Percentiles rank a stretch among this genome's conserved stretches.
Conservation (phyloP, 305 asterid genomes). For the Solanum hybrid region DNA sequence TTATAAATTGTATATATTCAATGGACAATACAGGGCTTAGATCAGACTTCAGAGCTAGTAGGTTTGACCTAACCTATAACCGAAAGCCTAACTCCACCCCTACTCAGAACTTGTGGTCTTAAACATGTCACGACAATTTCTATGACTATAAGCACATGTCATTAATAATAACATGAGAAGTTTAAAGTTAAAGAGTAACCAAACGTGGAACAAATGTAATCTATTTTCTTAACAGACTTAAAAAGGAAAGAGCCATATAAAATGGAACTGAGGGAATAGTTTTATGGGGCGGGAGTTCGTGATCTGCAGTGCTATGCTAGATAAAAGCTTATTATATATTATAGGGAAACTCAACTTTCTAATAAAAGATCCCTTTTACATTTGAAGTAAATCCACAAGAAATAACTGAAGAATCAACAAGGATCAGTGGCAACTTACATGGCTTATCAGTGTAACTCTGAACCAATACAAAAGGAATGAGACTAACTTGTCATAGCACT, state of each 20-base stretch:
- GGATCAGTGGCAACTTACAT: conserved; percentile 41
- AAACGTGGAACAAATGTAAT: background rate
- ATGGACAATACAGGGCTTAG: background rate
- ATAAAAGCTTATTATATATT: background rate
- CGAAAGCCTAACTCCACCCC: background rate
- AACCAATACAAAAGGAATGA: conserved; percentile 91
- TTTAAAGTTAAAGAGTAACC: background rate
- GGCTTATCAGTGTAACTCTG: conserved; percentile 60
- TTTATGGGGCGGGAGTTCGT: background rate
- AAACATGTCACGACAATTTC: background rate
- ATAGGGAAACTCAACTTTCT: background rate
- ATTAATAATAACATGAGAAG: background rate
- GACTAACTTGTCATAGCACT: conserved; percentile 69
- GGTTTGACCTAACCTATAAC: background rate
- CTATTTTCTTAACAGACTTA: background rate
- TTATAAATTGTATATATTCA: background rate
- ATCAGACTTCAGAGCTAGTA: background rate
- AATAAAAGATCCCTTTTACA: conserved; percentile 26
- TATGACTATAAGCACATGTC: background rate
- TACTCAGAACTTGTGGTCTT: background rate
- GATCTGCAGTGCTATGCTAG: background rate
- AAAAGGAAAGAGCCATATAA: background rate
- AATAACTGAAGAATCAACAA: conserved; percentile 12
- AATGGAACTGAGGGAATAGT: background rate
- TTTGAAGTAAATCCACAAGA: conserved; percentile 45